These are phyloP conservation scores for Glarea lozoyensis DNA, from an alignment of 495 filamentous ascomycete species.

Conservation along the genomic window DNA sequence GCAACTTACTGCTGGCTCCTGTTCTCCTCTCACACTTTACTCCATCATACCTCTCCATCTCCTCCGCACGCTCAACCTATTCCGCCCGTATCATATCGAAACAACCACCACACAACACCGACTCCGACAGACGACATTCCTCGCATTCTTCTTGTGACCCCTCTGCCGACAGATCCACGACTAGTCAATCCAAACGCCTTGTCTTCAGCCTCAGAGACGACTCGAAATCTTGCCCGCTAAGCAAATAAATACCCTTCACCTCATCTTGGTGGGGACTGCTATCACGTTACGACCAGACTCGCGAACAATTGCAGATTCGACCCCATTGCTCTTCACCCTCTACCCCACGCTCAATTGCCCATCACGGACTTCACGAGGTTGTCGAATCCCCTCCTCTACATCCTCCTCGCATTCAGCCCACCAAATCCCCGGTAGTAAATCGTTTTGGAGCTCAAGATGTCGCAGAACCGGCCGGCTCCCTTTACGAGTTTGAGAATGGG, in stretches of 20 bases:
- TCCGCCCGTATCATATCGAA: conserved; percentile 4
- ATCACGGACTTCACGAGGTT: conserved; percentile 42
- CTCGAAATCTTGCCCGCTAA: conserved; percentile 6
- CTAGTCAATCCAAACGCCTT: neutral
- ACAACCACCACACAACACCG: too few species aligned
- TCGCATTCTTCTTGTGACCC: conserved; percentile 2
- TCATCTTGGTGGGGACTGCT: conserved; percentile 9
- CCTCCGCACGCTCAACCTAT: conserved; percentile 9
- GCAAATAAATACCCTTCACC: conserved; percentile 14
- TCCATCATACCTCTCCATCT: conserved; percentile 16
- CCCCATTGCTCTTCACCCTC: too few species aligned
- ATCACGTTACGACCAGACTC: conserved; percentile 16
- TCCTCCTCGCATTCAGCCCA: conserved; percentile 38
- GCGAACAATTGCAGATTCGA: conserved; percentile 3
- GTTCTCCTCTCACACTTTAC: conserved; percentile 6
- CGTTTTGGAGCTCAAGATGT: conserved; percentile 40
- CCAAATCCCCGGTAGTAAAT: conserved; percentile 27
- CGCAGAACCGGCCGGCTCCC: conserved; percentile 64
- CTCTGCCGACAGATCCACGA: conserved; percentile 8
- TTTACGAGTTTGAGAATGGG: conserved; percentile 76
- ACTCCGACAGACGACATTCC: too few species aligned
- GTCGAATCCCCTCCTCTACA: conserved; percentile 26
- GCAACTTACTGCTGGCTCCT: too few species aligned
- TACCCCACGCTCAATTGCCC: conserved; percentile 32
- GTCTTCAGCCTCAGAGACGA: conserved; percentile 10